Base-by-base conservation (phyloP, 2,329 filamentous ascomycete genomes). In the Arthrobotrys conoides region DNA sequence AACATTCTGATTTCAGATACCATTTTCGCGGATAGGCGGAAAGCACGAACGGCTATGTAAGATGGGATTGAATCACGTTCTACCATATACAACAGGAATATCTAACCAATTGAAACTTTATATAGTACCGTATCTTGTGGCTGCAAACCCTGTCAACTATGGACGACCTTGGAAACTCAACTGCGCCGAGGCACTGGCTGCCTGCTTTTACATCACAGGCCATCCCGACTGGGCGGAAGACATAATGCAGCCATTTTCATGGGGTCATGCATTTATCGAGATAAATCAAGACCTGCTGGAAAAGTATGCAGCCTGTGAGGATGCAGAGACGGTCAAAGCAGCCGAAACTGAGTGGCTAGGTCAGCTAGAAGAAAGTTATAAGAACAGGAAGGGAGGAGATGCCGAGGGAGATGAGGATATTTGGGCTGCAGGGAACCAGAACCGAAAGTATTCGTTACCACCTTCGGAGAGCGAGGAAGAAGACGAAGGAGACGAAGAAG, bases 101-200 rank as follows among this genome's bases (percentile, higher is more conserved):
- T 27, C 63, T 57, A 18, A 72, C 61, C 18, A 22, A 3, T 46
- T n/a, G n/a, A n/a, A 30, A 6, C 27, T n/a, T 20, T 46, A 71
- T 22, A 64, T 55, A 86, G 86, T 99, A 71, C 96, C 96, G 0
- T 99, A 99, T 84, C 90, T 99, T 6, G 94, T 99, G 63, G 96
- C 96, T 5, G 96, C 96, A 59, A 99, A 99, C 84, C 92, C 92
- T 0, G 96, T 97, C 83, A 99, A 99, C 86, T 99, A 99, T 85
- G 96, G 96, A 78, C 93, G 93, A 83, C 96, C 96, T 4, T 97
- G 94, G 93, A 88, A 94, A 69, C 85, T 99, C 80, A 99, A 99
- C 85, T 99, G 96, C 82, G 96, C 94, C 33, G 96, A 99, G 86
- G 96, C 96, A 3, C 87, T 99, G 57, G 96, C 94, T 0, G 95